These are phyloP conservation scores for Aquilaria sinensis DNA, from an alignment of 345 rosid species.

Conservation along the genomic window DNA sequence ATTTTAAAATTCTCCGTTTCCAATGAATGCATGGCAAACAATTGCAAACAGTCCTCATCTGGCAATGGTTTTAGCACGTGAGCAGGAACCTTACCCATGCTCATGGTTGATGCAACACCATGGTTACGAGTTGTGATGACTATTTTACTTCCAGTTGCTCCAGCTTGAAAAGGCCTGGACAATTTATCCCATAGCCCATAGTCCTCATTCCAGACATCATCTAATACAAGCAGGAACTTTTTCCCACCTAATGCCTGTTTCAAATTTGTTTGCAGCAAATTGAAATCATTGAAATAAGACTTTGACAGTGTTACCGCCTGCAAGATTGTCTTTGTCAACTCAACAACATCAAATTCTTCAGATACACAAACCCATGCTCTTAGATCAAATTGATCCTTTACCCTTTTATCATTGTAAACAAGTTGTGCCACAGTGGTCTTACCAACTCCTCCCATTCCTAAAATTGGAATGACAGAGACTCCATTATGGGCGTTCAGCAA, in stretches of 20 bases:
- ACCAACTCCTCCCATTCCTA: constrained; percentile 27
- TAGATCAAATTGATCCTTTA: constrained; percentile 10
- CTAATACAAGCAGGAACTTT: constrained; percentile 8
- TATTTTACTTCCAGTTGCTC: constrained; percentile 22
- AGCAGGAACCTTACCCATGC: neutral
- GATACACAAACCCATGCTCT: constrained; percentile 30
- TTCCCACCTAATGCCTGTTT: constrained; percentile 3
- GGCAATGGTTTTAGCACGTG: constrained; percentile 3
- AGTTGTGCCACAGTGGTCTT: constrained; percentile 29
- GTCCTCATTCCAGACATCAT: neutral
- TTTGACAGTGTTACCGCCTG: neutral
- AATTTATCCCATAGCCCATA: constrained; percentile 9
- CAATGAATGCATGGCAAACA: constrained; percentile 17
- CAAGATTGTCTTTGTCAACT: constrained; percentile 5
- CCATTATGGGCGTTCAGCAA: neutral
- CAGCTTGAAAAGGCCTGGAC: neutral
- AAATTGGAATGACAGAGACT: constrained; percentile 20
- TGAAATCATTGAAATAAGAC: constrained; percentile 3
- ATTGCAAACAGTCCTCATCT: constrained; percentile 7
- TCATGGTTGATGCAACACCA: too few species aligned
- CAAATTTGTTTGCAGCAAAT: constrained; percentile 1
- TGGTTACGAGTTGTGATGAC: constrained; percentile 15
- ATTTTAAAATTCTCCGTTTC: neutral
- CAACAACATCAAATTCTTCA: constrained; percentile 12
- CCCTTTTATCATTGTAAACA: constrained; percentile 17